phyloP scores from a whole-genome alignment of 768 basidiomycete species.

The Rhodosporidiobolus odoratus region DNA sequence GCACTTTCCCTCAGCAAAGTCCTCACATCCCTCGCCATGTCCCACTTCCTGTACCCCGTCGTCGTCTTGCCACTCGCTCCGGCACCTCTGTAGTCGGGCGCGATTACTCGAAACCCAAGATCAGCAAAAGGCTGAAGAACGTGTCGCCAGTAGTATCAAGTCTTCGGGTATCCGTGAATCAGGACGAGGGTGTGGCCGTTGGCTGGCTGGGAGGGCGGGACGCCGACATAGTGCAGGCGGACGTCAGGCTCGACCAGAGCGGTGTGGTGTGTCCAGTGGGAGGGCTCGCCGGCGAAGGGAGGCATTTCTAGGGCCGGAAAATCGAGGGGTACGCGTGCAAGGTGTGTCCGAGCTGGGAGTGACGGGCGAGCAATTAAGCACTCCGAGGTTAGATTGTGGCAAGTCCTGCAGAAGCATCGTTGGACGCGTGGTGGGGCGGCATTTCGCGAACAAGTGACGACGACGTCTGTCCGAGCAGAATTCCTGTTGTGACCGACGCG shows the following conservation, averaged over 20 bases:
- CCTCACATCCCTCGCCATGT: conserved; percentile 37
- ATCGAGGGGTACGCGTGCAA: no score
- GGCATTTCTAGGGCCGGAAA: no score
- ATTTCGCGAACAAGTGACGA: no score
- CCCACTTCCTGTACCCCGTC: background rate
- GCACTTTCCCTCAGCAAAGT: conserved; percentile 31
- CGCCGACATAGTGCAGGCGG: background rate
- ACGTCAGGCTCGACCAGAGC: background rate
- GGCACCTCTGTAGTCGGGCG: conserved; percentile 59
- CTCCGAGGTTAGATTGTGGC: no score
- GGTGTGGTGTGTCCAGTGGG: background rate
- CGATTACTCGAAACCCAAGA: conserved; percentile 59
- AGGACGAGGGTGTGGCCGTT: conserved; percentile 49
- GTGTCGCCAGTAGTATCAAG: conserved; percentile 63
- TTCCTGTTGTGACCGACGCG: no score
- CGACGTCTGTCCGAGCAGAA: no score
- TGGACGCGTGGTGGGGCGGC: no score
- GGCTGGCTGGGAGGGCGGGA: background rate
- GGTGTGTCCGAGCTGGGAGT: no score
- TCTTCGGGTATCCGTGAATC: conserved; percentile 63
- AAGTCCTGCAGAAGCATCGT: no score
- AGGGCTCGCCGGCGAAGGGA: conserved; percentile 10
- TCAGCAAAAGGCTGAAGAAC: conserved; percentile 54
- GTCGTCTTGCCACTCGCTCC: conserved; percentile 43
- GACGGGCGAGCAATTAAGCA: no score